phyloP scores from a whole-genome alignment of 2,329 filamentous ascomycete genomes.

The Pestalotiopsis sp. region DNA sequence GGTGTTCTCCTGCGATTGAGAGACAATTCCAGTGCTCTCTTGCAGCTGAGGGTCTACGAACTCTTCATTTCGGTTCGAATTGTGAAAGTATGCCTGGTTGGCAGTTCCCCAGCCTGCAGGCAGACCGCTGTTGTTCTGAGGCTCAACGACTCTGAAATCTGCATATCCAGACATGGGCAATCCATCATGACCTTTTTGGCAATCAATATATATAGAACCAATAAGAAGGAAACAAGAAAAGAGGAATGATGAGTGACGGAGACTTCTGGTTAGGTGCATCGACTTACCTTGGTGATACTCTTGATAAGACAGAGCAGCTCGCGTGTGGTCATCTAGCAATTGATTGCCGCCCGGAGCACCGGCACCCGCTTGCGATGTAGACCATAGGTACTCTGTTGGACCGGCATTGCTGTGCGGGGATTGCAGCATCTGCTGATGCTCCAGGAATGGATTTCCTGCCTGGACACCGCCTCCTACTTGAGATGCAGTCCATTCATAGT shows the following conservation, averaged over 20 bases:
- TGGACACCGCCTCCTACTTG: neutral
- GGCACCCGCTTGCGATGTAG: neutral
- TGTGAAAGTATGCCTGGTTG: neutral
- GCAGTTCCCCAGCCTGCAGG: neutral
- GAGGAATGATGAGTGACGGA: neutral
- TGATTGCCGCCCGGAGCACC: neutral
- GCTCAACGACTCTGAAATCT: conserved; percentile 38
- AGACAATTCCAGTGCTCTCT: neutral
- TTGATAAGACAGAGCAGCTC: conserved; percentile 14
- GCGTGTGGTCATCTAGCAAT: conserved; percentile 12
- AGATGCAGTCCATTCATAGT: neutral
- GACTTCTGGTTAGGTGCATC: neutral
- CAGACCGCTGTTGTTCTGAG: neutral
- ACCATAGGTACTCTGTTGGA: neutral
- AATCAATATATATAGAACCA: neutral
- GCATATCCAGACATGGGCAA: conserved; percentile 25
- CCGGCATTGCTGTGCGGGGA: no score
- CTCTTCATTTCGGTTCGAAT: neutral
- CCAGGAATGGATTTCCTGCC: neutral
- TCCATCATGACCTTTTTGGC: neutral
- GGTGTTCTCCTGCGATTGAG: neutral
- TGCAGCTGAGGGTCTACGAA: neutral
- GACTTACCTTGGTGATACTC: conserved; percentile 24
- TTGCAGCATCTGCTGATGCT: neutral
- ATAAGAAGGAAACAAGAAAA: neutral